Evolutionary conservation across 2,329 filamentous ascomycete species (phyloP).

Genomic region (Colletotrichum plurivorum): DNA sequence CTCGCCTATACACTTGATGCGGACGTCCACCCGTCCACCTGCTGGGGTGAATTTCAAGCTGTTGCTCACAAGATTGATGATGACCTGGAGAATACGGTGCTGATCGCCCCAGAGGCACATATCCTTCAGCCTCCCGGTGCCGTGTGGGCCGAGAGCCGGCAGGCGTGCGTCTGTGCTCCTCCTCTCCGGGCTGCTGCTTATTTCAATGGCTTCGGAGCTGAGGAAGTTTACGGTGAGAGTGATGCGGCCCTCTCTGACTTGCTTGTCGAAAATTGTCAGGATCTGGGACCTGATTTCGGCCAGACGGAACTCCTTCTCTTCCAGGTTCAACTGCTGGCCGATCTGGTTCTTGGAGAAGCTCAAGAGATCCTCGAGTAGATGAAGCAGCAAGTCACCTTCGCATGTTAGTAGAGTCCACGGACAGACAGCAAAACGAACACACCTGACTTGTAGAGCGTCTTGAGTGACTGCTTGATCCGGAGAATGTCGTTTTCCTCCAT

Average conservation of each 20-base stretch:
- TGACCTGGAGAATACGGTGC: conserved; percentile 90
- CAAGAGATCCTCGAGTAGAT: conserved; percentile 88
- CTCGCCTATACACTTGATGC: conserved; percentile 81
- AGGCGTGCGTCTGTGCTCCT: conserved; percentile 52
- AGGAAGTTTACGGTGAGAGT: conserved; percentile 80
- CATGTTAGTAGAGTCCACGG: conserved; percentile 21
- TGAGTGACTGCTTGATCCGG: conserved; percentile 85
- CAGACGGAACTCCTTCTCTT: conserved; percentile 87
- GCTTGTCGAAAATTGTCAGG: conserved; percentile 89
- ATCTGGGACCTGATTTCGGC: conserved; percentile 89
- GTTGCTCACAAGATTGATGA: conserved; percentile 94
- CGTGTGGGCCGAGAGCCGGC: conserved; percentile 74
- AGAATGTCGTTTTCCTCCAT: conserved; percentile 89
- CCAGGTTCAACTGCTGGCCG: conserved; percentile 84
- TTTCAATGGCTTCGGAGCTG: conserved; percentile 57
- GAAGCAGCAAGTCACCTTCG: conserved; percentile 79
- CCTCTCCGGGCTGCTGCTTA: conserved; percentile 46
- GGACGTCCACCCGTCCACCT: conserved; percentile 81
- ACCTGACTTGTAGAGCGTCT: conserved; percentile 89
- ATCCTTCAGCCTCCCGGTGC: conserved; percentile 80
- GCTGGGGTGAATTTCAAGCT: conserved; percentile 90
- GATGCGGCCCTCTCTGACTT: conserved; percentile 85
- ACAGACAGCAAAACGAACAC: conserved; percentile 16
- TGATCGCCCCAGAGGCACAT: conserved; percentile 95
- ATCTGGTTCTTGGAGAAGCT: conserved; percentile 98